phyloP scores from a whole-genome alignment of 257 asterid genomes.

The Echites panduratus region DNA sequence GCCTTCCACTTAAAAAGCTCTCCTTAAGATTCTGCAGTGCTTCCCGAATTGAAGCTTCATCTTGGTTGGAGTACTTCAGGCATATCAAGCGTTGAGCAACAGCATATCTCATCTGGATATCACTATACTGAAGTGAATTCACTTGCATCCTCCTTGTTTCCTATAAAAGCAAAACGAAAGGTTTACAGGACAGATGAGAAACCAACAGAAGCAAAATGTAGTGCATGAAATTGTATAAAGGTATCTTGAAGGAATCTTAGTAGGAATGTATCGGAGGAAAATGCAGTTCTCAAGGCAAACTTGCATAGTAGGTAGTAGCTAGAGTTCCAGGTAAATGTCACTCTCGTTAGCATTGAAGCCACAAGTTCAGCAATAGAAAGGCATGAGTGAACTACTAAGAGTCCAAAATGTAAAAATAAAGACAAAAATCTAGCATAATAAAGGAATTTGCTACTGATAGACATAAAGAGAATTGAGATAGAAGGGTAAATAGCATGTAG shows the following conservation, averaged over 20 bases:
- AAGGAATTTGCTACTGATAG: not conserved
- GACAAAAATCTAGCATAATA: not conserved
- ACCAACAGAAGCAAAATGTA: not conserved
- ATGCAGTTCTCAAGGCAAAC: not conserved
- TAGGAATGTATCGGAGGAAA: not conserved
- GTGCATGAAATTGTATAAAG: not conserved
- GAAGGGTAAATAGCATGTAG: not conserved
- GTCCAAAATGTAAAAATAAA: no score
- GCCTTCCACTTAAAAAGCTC: slow-evolving; percentile 38
- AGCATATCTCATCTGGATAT: slow-evolving; percentile 63
- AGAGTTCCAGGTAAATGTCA: no score
- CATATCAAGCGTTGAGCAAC: slow-evolving; percentile 75
- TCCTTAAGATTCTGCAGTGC: slow-evolving; percentile 76
- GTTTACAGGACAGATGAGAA: not conserved
- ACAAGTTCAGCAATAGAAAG: not conserved
- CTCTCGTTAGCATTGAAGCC: not conserved
- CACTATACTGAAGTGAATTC: slow-evolving; percentile 40
- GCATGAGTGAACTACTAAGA: not conserved
- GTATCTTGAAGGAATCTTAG: not conserved
- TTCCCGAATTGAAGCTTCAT: slow-evolving; percentile 60
- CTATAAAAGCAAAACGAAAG: slow-evolving; percentile 24
- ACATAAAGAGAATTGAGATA: not conserved
- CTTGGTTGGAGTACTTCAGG: slow-evolving; percentile 84
- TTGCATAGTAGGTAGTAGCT: not conserved
- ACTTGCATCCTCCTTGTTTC: slow-evolving; percentile 63